Base-by-base conservation (phyloP, 2,329 filamentous ascomycete species). In the Leptodontidium sp. region DNA sequence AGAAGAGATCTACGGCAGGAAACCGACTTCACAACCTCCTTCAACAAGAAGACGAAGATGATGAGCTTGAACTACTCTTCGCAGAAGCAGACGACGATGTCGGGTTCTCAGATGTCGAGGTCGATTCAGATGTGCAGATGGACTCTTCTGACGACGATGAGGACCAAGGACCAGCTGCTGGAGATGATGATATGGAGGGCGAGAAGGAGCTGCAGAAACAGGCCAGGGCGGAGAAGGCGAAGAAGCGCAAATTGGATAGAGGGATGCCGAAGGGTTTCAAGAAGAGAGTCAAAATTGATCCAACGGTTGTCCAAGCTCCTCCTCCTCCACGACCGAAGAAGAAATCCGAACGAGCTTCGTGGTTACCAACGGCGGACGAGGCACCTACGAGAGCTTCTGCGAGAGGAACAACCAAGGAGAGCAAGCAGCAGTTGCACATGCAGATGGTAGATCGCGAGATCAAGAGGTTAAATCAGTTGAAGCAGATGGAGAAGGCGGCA, bases 101-200 rank as follows among this genome's bases (percentile, higher is more conserved):
- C 68, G 86, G 91, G 70, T 91, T 94, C 80, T 89, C 88, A 65
- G 91, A 94, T 75, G 88, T 85, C 7, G 90, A 86, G 38, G 85
- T 86, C 68, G 83, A 88, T 57, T 93, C 91, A 1, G 95, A 98
- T 77, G 90, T 93, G 73, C 90, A 93, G 58, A 91, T 98, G 83
- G 93, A 97, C 76, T 94, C 92, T 15, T 97, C 93, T 0, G 93
- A 90, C 0, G 92, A 93, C 72, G 91, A 94, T 58, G 93, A 96
- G 61, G 93, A 97, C 69, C 91, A 93, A 68, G 89, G 88, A 80
- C 84, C 89, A 63, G 84, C 91, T 68, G 80, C 82, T 47, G 81
- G 80, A 65, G 79, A 78, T 35, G 86, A 85, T 24, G 88, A 96
- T 73, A 80, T 96, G 4, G 92, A 93, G 67, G 96, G 96, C 43